Base-by-base conservation (phyloP, 169 alveolate species). In the Cryptosporidium canis region DNA sequence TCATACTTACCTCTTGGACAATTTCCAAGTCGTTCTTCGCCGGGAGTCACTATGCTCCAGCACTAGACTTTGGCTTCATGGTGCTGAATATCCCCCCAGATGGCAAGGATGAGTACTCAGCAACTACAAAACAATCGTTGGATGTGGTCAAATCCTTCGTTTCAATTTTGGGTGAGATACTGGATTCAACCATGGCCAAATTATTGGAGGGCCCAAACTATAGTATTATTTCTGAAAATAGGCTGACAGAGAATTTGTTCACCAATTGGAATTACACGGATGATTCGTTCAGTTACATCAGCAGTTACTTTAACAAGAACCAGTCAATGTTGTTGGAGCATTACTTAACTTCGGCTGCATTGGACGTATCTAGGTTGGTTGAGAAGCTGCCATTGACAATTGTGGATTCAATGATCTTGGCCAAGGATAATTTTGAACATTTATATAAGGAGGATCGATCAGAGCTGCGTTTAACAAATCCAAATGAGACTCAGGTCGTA, bases 1-100 rank as follows among this genome's bases (percentile, higher is more conserved):
- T 77, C 14, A 35, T 77, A 29, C 39, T 58, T 1, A 61, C 66
- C 6, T 63, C 87, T 21, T 77, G 87, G 87, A 21, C 47, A 8
- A 61, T 48, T 37, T 55, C 77, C 8, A 77, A 77, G 14, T 61
- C 87, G 6, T 77, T 77, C 27, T 44, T 35, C 27, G 41, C 64
- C 0, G 72, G 72, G 7, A n/a, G 31, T 1, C 87, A 77, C 44
- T 29, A 37, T 47, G 53, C 55, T 37, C 66, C 87, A 21, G 72
- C 87, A 12, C n/a, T 77, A 44, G 87, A 77, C 31, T 77, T 24
- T 53, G 66, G 66, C 31, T 77, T 77, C 27, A 27, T 77, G 70
- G 24, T 58, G 9, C 33, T 77, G 21, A 77, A 61, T 61, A 77
- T 77, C 4, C 87, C 87, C 37, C 72, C 71, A 37, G 84, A 70